Evolutionary conservation across 495 filamentous ascomycete species (phyloP).

Genomic region (Acidomyces sp.): DNA sequence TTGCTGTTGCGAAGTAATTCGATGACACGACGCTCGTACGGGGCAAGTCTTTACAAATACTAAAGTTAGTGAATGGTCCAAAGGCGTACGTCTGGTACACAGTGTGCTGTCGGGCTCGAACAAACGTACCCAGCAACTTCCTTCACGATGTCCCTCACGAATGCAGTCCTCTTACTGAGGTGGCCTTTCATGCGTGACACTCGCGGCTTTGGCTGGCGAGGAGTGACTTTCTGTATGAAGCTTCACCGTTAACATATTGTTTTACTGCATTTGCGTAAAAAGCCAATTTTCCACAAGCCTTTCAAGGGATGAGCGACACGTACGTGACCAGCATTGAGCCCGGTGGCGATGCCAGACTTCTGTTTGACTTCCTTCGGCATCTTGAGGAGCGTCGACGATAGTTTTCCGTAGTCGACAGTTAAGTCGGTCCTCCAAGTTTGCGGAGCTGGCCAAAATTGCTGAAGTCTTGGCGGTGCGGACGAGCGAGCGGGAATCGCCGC

Average conservation of each 20-base stretch:
- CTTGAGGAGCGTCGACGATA: no score
- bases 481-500: no score
- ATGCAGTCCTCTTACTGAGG: slow-evolving; percentile 81
- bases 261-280: background rate
- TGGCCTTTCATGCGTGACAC: slow-evolving; percentile 84
- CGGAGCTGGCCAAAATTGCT: no score
- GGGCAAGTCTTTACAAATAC: slow-evolving; percentile 68
- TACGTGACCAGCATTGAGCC: slow-evolving; percentile 86
- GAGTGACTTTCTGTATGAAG: slow-evolving; percentile 70
- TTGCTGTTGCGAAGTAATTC: slow-evolving; percentile 97
- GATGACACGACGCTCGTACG: slow-evolving; percentile 96
- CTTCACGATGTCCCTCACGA: slow-evolving; percentile 88
- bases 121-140: slow-evolving; percentile 75
- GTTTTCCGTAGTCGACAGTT: no score
- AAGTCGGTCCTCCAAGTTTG: no score
- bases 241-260: slow-evolving; percentile 29
- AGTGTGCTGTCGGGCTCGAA: slow-evolving; percentile 2
- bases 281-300: background rate
- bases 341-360: slow-evolving; percentile 47
- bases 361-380: slow-evolving; percentile 30
- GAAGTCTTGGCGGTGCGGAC: no score
- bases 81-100: background rate
- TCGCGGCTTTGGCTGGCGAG: slow-evolving; percentile 69
- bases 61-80: slow-evolving; percentile 17
- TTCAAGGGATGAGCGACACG: slow-evolving; percentile 25